Evolutionary conservation across 2,329 filamentous ascomycete species (phyloP).

Genomic region (Alternaria consortialis): DNA sequence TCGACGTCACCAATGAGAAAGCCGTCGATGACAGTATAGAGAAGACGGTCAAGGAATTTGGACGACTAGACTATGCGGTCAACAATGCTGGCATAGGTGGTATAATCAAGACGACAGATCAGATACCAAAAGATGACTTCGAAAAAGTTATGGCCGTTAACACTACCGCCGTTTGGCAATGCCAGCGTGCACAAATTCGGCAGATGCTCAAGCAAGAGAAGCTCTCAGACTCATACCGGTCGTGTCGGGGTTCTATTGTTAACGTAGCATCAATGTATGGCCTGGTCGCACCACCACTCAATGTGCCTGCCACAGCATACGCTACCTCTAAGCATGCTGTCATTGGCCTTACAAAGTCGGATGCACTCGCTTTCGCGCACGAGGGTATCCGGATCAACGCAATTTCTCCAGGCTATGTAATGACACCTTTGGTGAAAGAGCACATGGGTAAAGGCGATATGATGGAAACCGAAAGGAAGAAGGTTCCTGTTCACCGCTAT

Average conservation of each 20-base stretch:
- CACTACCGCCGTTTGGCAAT: constrained; percentile 66
- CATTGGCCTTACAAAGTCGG: constrained; percentile 63
- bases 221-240: constrained; percentile 33
- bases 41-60: constrained; percentile 57
- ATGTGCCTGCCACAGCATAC: constrained; percentile 58
- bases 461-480: constrained; percentile 49
- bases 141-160: constrained; percentile 62
- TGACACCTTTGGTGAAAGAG: constrained; percentile 52
- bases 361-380: constrained; percentile 63
- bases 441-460: constrained; percentile 36
- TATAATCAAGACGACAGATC: constrained; percentile 54
- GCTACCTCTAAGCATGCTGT: constrained; percentile 64
- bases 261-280: constrained; percentile 65
- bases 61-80: constrained; percentile 64
- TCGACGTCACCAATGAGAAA: constrained; percentile 58
- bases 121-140: constrained; percentile 60
- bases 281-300: constrained; percentile 51
- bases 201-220: constrained; percentile 63
- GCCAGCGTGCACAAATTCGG: constrained; percentile 62
- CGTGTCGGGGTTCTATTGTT: constrained; percentile 62
- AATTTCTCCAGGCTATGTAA: constrained; percentile 64
- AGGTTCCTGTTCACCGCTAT: constrained; percentile 59
- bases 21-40: constrained; percentile 57
- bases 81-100: constrained; percentile 65
- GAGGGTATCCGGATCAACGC: constrained; percentile 67